Base-by-base conservation (phyloP, 164 flowering plant genomes). In the Vitis rupestris region DNA sequence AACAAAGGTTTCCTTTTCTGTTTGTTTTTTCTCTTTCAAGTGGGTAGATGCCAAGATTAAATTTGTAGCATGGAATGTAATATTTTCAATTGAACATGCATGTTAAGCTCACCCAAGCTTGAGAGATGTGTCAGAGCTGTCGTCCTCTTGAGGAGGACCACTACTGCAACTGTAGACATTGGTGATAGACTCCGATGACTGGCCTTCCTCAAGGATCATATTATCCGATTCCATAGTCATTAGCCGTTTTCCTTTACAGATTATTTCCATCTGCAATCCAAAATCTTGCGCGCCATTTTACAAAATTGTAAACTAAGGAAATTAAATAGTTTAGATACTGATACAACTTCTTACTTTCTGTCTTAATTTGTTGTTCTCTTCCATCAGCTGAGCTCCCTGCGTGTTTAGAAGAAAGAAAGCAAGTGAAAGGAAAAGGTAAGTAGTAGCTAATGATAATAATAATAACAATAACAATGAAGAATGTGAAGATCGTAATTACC, bases 151-250 rank as follows among this genome's bases (percentile, higher is more conserved):
- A 62, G 81, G 70, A 49, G 74, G 72, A 13, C 70, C 74, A 29
- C 74, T 71, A 58, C 14, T 72, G 73, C 75, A 60, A 70, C 77
- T 80, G 76, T 66, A 80, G 50, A 61, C 73, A 55, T 73, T 82
- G 50, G 79, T 75, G 50, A 72, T 76, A 0, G 93, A 85, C 16
- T 85, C 90, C 11, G 82, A 79, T 3, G 85, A 79, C 65, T 74
- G 59, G 12, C 81, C 82, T 67, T 79, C 85, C 62, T 79, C 79
- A 23, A 19, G 60, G 2, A 67, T 15, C 14, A 17, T 67, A 3
- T 16, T 16, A 4, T 71, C 75, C 2, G 72, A 58, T 0, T 64
- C 80, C 16, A 54, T 2, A 4, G 53, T 1, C 2, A 29, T 51
- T 7, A 49, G 63, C n/a, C 31, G 66, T 66, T 68, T 78, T 9